Base-by-base conservation (phyloP, 768 basidiomycete genomes). In the Gelatoporia subvermispora region DNA sequence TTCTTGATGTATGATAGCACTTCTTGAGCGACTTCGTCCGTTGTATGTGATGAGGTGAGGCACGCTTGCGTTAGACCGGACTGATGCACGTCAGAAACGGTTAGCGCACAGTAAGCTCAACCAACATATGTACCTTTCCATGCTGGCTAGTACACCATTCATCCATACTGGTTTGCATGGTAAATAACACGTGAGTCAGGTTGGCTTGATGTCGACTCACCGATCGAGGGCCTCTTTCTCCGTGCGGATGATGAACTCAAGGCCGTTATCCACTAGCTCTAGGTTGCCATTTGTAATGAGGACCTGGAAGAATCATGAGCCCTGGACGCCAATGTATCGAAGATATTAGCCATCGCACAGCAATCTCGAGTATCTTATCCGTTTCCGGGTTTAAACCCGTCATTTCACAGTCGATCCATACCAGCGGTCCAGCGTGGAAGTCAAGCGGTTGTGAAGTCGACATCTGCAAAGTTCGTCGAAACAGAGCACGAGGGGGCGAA, bases 391-490 rank as follows among this genome's bases (percentile, higher is more conserved):
- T 66, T 35, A 93, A 72, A 3, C 89, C 89, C 2, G 89, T 91
- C 78, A 92, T 93, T 68, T 93, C 89, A 57, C 88, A 89, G 64
- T 93, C 89, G 43, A 92, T 75, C 90, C 89, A 85, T 7, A 90
- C 83, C 47, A 90, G 66, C 9, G 88, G 85, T 0, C 84, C 83
- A 28, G 77, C 78, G n/a, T 65, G 54, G 45, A 73, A 77, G 48
- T 70, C 63, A 24, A 82, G 65, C 4, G 73, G 67, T 23, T 41
- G 20, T 25, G 28, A 13, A 13, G 7, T 31, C 28, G 28, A 31
- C 28, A 31, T 31, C 13, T 31, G 28, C 28, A 31, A 13, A 13
- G 5, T 31, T 31, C 28, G 28, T 31, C 28, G 28, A 13, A 31
- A 13, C 28, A 31, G 7, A 16, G 38, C n/a, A 5, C 7, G 9